These are phyloP conservation scores for Hypoxylon sp. DNA, from an alignment of 2,329 filamentous ascomycete species.

Conservation along the genomic window DNA sequence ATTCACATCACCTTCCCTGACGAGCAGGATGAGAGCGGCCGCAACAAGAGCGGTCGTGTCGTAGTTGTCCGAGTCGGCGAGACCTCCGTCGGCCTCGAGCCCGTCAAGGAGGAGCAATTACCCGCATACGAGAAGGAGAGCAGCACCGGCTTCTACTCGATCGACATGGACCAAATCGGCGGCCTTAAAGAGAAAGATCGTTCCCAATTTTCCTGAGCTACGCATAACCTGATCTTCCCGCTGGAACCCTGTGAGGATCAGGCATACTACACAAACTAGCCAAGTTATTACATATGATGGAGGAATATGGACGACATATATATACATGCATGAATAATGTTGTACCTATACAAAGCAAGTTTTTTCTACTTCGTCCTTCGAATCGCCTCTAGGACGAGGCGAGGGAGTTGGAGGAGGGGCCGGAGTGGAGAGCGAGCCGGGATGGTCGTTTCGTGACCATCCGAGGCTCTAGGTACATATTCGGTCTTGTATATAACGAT, in stretches of 20 bases:
- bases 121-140: conserved; percentile 91
- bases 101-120: conserved; percentile 82
- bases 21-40: conserved; percentile 89
- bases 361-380: conserved; percentile 44
- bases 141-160: conserved; percentile 86
- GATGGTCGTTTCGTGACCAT: conserved; percentile 33
- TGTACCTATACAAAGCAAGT: conserved; percentile 47
- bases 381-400: conserved; percentile 42
- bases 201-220: conserved; percentile 53
- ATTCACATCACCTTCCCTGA: conserved; percentile 99
- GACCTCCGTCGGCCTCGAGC: conserved; percentile 88
- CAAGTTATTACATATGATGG: conserved; percentile 41
- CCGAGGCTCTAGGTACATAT: conserved; percentile 43
- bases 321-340: conserved; percentile 49
- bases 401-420: conserved; percentile 41
- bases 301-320: conserved; percentile 45
- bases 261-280: conserved; percentile 34
- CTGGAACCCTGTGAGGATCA: conserved; percentile 25
- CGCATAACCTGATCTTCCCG: conserved; percentile 21
- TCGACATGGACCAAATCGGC: conserved; percentile 95
- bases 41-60: conserved; percentile 85
- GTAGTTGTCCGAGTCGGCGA: conserved; percentile 94
- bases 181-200: conserved; percentile 91
- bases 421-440: conserved; percentile 33
- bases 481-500: conserved; percentile 47